Conservation (phyloP, 306 rosid species). For the Carpinus fangiana region DNA sequence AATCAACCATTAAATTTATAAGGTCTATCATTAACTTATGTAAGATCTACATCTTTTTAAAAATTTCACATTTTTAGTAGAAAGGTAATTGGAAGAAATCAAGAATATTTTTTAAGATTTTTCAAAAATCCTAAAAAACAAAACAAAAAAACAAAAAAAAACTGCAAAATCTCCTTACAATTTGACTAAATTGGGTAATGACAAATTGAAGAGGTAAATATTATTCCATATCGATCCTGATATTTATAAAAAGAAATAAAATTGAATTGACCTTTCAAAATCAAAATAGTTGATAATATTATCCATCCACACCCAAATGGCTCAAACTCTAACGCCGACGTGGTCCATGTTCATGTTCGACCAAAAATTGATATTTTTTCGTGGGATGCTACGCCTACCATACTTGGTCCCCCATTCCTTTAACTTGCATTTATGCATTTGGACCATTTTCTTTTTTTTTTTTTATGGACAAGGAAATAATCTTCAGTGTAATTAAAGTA, state of each 20-base stretch:
- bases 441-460: not conserved
- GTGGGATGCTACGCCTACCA: not conserved
- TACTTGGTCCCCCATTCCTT: not conserved
- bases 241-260: not conserved
- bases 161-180: no score
- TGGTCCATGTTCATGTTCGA: not conserved
- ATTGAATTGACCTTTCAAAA: not conserved
- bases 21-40: no score
- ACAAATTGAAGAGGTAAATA: not conserved
- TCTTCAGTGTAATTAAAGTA: no score
- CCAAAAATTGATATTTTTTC: not conserved
- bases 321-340: not conserved
- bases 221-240: not conserved
- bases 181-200: no score
- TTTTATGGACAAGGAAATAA: no score
- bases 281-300: not conserved
- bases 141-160: no score
- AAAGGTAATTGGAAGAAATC: no score
- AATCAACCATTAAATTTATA: no score
- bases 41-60: no score
- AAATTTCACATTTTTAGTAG: no score
- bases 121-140: no score
- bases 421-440: not conserved
- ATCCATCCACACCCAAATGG: not conserved
- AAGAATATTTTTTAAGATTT: no score